A percentile compares a stretch with the other conserved stretches of the same genome.
Evolutionary conservation across 2,329 filamentous ascomycete genomes (phyloP).

Genomic region (Cercospora canescens): DNA sequence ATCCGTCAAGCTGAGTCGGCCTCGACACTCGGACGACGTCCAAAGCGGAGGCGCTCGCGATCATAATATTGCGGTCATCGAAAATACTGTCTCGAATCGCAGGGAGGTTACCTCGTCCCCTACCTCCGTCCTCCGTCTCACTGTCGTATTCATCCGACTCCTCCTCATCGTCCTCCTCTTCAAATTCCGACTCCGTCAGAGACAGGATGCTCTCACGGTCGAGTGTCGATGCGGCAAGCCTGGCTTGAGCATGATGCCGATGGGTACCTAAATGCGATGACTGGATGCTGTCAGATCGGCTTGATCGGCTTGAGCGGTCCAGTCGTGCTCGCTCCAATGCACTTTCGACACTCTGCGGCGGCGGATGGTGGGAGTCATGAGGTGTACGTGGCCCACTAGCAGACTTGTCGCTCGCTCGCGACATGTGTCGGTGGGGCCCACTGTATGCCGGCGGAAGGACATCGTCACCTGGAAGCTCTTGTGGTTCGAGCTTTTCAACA

Average conservation of each 20-base stretch:
- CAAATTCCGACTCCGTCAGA: conserved; percentile 20
- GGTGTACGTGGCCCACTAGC: conserved; percentile 10
- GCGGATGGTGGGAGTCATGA: conserved; percentile 17
- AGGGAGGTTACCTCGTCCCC: conserved; percentile 9
- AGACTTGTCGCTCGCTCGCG: conserved; percentile 14
- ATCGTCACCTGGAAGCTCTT: conserved; percentile 27
- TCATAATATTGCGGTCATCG: conserved; percentile 21
- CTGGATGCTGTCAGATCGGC: conserved; percentile 25
- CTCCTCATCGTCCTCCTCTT: conserved; percentile 14
- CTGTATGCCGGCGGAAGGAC: conserved; percentile 23
- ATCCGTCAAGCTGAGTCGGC: conserved; percentile 10
- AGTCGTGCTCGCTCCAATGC: conserved; percentile 1
- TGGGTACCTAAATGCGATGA: conserved; percentile 20
- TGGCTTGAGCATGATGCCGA: neutral
- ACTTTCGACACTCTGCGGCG: neutral
- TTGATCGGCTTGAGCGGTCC: conserved; percentile 9
- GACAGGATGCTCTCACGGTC: conserved; percentile 20
- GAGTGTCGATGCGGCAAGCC: conserved; percentile 7
- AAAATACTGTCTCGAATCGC: conserved; percentile 26
- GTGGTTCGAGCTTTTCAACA: conserved; percentile 15
- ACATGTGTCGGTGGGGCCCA: conserved; percentile 10
- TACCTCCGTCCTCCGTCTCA: conserved; percentile 4
- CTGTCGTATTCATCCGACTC: conserved; percentile 5
- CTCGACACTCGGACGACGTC: conserved; percentile 20
- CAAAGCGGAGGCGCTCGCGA: conserved; percentile 22